Base-by-base conservation (phyloP, 2,329 filamentous ascomycete genomes). In the Endothia cerciana region DNA sequence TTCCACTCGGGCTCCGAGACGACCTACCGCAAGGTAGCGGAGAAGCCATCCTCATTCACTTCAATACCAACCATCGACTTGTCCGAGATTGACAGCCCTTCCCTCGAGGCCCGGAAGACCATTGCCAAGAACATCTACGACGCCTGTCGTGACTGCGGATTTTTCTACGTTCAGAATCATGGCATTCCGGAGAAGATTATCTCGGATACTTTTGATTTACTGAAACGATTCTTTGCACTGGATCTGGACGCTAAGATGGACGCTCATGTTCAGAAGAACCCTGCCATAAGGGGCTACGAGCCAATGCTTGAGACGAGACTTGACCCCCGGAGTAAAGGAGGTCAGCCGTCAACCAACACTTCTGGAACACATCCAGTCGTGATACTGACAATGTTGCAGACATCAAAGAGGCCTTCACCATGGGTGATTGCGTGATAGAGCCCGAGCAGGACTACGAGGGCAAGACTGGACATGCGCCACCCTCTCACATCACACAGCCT, bases 401-500 rank as follows among this genome's bases (percentile, higher is more conserved):
- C 11, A 71, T 71, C 28, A 73, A 76, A 59, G 77, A 78, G 68
- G 76, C 77, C 1, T 77, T 77, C 60, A 76, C 73, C 5, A 76
- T 78, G 71, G 77, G 77, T 36, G 76, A 79, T 66, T 77, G 75
- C 63, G 72, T 73, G 25, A 70, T 74, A 22, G 77, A 78, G 63
- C 73, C 75, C 0, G 77, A 79, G 65, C 77, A 78, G 64, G 69
- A 77, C 68, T 75, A 73, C 45, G 28, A 67, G 7, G 72, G 71
- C 17, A 74, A 69, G 65, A 74, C 69, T 4, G 73, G 73, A 3
- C 68, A 65, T n/a, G 60, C 59, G 36, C 72, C 69, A 1, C 73
- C 74, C 19, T 11, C 70, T 6, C 62, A 74, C 65, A 72, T 75
- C 47, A 75, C 70, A 6, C 62, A 70, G 38, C 70, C 74, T 2